Base-by-base conservation (phyloP, 1,284 basidiomycete species). In the Anthracocystis panici-leucophaei region DNA sequence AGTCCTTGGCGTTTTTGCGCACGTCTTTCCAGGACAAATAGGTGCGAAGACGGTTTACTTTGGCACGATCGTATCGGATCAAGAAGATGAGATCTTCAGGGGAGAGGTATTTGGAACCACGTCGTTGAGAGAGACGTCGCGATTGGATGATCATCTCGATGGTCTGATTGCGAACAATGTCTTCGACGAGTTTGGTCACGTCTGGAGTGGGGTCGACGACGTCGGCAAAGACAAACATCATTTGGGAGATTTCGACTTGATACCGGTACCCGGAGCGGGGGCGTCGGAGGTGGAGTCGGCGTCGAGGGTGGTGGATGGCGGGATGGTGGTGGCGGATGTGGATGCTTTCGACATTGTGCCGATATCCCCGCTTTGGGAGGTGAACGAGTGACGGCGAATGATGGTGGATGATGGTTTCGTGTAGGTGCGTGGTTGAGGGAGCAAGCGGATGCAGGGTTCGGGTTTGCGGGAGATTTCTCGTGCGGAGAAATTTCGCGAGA, bases 21-120 rank as follows among this genome's bases (percentile, higher is more conserved):
- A 98, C 95, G 76, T 97, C 96, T 83, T 97, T 97, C 95, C 96
- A 99, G 0, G 92, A 93, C n/a, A 99, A 89, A 83, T 97, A 98
- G 11, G 94, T 97, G 27, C 94, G 87, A 20, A 98, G 87, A 25
- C 96, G 89, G 85, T 97, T 97, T 66, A 98, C 93, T 86, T 97
- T 97, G 21, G 92, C 93, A 69, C 93, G 88, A 86, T 98, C 96
- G 81, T 97, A 93, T 10, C 96, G 91, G 82, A 98, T 95, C 77
- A 97, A 90, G 80, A 97, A 98, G 78, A 99, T 94, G 63, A 98
- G 90, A 86, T 99, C 96, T 85, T 98, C 95, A 0, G 94, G 91
- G 0, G 93, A 91, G 38, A 97, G 89, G 79, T 91, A 93, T 29
- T 93, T 91, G 10, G 93, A 93, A 0, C 91, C 91, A 10, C 94